Evolutionary conservation across 345 rosid genomes (phyloP).

Genomic region (Melastoma malabathricum): DNA sequence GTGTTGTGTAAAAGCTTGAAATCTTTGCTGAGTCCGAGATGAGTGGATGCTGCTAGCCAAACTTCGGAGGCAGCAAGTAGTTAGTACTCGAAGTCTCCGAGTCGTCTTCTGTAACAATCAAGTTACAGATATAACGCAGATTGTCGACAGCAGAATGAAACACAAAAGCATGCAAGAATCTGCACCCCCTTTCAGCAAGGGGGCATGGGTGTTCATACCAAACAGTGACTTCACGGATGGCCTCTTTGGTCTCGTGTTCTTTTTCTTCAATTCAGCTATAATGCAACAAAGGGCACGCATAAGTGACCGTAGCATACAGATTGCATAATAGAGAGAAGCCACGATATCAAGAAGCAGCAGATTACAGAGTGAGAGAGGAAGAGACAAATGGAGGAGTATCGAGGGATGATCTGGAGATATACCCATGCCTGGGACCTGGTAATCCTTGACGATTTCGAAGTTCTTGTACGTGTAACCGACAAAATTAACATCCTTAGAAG

Average conservation of each 20-base stretch:
- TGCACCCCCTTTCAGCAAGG: too few relatives aligned
- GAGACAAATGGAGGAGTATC: too few relatives aligned
- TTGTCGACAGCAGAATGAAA: too few relatives aligned
- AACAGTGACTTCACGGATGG: constrained; percentile 73
- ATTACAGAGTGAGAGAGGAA: background rate
- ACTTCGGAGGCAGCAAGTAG: too few relatives aligned
- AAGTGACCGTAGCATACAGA: background rate
- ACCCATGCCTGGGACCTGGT: constrained; percentile 80
- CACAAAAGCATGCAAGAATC: too few relatives aligned
- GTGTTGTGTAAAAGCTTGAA: too few relatives aligned
- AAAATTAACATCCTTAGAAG: constrained; percentile 70
- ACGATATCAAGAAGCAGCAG: background rate
- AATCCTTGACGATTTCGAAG: constrained; percentile 73
- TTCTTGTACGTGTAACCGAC: constrained; percentile 79
- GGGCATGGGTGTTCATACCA: constrained; percentile 23
- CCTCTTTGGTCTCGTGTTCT: constrained; percentile 42
- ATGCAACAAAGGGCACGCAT: constrained; percentile 3
- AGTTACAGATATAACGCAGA: too few relatives aligned
- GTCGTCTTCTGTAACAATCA: too few relatives aligned
- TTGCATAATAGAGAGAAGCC: background rate
- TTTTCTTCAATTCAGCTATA: constrained; percentile 67
- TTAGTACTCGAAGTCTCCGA: too few relatives aligned
- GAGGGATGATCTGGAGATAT: constrained; percentile 4
- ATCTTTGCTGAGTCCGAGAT: too few relatives aligned
- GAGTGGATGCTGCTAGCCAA: too few relatives aligned